Base-by-base conservation (phyloP, 1,284 basidiomycete genomes). In the Sporisorium graminicola region DNA sequence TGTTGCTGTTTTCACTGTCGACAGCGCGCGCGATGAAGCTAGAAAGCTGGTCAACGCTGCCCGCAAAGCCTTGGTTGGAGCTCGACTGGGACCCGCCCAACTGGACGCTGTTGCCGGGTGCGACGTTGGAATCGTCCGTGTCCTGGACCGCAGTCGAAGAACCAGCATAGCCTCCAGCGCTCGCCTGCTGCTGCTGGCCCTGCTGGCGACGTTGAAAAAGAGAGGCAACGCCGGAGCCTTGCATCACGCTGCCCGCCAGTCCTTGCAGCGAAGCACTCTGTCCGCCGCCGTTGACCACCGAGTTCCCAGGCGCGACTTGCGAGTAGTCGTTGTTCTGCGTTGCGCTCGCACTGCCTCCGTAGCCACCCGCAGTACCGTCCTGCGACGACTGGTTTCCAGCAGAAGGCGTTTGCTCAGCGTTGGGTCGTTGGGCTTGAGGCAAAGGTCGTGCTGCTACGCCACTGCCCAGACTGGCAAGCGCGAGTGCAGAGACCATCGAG, bases 301-400 rank as follows among this genome's bases (percentile, higher is more conserved):
- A 27, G 51, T 70, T 70, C 24, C 61, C 67, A 22, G 67, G 67
- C 5, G 51, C 61, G 2, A 70, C 67, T 18, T 60, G 57, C 5
- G 60, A 64, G 53, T 70, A 70, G 67, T 70, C 67, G 58, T 70
- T 70, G 56, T 70, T 46, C 35, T 70, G 67, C 10, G 42, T 42
- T 14, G 56, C 60, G 40, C 51, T 27, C 5, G 61, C 60, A 3
- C 18, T 51, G 33, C 67, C 67, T 16, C 44, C 67, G 33, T 33
- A 63, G 1, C 67, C 67, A 31, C 60, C 60, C 33, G 67, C 67
- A 22, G 67, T 64, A 29, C 56, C 61, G 9, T 22, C n/a, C 35
- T 67, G 58, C 29, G 35, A 29, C 3, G 47, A 24, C 14, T 49
- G 53, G 29, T 35, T 49, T 22, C 49, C 59, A 2, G 58, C 52